Evolutionary conservation across 1,284 basidiomycete species (phyloP), one percentile per base, ranked within the genome.

Genomic region (Anthracocystis panici-leucophaei): DNA sequence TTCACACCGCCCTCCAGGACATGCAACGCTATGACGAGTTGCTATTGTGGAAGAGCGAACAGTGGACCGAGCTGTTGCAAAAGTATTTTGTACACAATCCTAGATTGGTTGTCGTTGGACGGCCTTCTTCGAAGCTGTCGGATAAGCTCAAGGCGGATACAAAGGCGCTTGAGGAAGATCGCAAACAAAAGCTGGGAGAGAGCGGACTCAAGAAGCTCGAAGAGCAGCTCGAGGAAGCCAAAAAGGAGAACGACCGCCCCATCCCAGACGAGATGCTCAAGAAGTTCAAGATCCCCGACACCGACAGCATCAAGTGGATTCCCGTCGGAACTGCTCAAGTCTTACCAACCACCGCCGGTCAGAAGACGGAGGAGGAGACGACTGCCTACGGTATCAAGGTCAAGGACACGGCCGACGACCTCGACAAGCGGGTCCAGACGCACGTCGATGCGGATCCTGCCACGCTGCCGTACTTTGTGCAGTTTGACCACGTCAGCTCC

Each of bases 291-390:
- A 71, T 84, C 23, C 82, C 82, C 12, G 57, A 52, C 57, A 67
- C 95, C 23, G 91, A 92, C 80, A 93, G 91, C 72, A 95, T 99
- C 79, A 90, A 92, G 7, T 99, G 96, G 95, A 95, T 99, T 65
- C 91, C 92, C 0, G 95, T 99, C 2, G 90, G 95, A 79, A 96
- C 91, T 8, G 85, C 84, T 1, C 65, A 65, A 29, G 57, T 52
- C 3, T 35, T 54, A 10, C 65, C 66, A 6, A 33, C 41, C 25
- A 7, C 57, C 2, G 8, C 45, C 5, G 48, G 20, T 5, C 33
- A 41, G 20, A n/a, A 16, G 7, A 31, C 52, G 20, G 52, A 49
- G n/a, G 46, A 40, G 20, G 57, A 65, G 41, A 41, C 42, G 1
- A 29, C 67, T 4, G 73, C 58, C 1, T 70, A 67, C 48, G 68